These are phyloP conservation scores for Aureobasidium sp. DNA, from an alignment of 2,329 filamentous ascomycete species.

Conservation along the genomic window DNA sequence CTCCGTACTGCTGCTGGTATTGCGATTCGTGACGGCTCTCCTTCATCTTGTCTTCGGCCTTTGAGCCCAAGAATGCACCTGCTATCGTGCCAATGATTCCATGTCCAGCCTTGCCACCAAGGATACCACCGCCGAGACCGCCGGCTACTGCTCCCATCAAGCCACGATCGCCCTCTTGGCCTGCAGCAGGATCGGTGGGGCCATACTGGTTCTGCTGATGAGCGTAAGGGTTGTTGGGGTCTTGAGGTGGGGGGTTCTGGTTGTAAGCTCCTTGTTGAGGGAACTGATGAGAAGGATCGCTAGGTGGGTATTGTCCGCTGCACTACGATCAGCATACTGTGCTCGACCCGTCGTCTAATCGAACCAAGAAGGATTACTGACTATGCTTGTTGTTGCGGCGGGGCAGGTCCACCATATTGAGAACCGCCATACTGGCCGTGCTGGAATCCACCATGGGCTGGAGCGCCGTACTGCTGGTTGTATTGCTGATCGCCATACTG, in stretches of 20 bases:
- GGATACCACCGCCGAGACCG: slow-evolving; percentile 47
- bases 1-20: not conserved
- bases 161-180: slow-evolving; percentile 48
- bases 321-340: slow-evolving; percentile 15
- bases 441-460: slow-evolving; percentile 41
- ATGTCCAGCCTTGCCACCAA: slow-evolving; percentile 50
- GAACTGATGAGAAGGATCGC: slow-evolving; percentile 13
- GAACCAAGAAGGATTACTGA: slow-evolving; percentile 20
- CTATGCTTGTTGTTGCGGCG: slow-evolving; percentile 24
- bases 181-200: slow-evolving; percentile 36
- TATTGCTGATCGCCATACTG: slow-evolving; percentile 17
- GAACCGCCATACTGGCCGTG: slow-evolving; percentile 31
- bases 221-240: slow-evolving; percentile 30
- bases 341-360: slow-evolving; percentile 14
- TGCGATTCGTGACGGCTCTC: slow-evolving; percentile 24
- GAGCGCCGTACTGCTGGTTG: slow-evolving; percentile 27
- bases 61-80: slow-evolving; percentile 48
- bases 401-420: slow-evolving; percentile 23
- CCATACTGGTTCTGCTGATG: slow-evolving; percentile 30
- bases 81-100: slow-evolving; percentile 49
- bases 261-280: slow-evolving; percentile 34
- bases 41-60: slow-evolving; percentile 47
- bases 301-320: slow-evolving; percentile 22
- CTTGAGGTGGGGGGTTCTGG: slow-evolving; percentile 28
- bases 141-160: slow-evolving; percentile 49